Base-by-base conservation (phyloP, 1,284 basidiomycete genomes). In the Pyrrhoderma noxium region DNA sequence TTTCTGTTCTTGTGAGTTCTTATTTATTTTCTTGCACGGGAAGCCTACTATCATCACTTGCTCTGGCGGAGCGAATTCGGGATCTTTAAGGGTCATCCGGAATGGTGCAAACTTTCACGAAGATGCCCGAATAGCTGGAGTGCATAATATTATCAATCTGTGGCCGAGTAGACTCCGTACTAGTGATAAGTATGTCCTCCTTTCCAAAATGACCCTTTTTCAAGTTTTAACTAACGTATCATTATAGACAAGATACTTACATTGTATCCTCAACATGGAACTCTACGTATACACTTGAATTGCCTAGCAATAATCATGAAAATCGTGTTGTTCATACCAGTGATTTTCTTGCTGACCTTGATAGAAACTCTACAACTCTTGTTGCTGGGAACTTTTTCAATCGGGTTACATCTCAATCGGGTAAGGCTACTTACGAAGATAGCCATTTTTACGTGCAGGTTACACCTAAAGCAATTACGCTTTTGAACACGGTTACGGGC, bases 41-140 rank as follows among this genome's bases (percentile, higher is more conserved):
- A 7, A 89, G 83, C 78, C 78, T 11, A 83, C 93, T 62, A 77
- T 97, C 43, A 80, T 98, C 2, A 89, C 93, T 0, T 93, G 91
- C 57, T 95, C 93, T 2, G 95, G 95, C 1, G 86, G 84, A 0
- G 77, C 78, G 16, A 91, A 82, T 55, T 79, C 82, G 0, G 93
- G 94, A 5, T 85, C 86, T 8, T 63, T 99, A 8, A 82, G 90
- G 36, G 67, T 94, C 22, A 77, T 98, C 8, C 75, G 90, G 53
- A 92, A 84, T 56, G 94, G 94, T 2, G 92, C 91, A 0, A 87
- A 91, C 51, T 81, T 95, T 60, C 74, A 82, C 48, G 83, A 88
- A 57, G 59, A 80, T 3, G 79, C 84, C 0, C 65, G 66, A 21
- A 61, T 92, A 4, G 75, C 81, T 19, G 87, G 83, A 0, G 58